Evolutionary conservation across 148 eudicot species (phyloP).

Genomic region (Camellia granthamiana): DNA sequence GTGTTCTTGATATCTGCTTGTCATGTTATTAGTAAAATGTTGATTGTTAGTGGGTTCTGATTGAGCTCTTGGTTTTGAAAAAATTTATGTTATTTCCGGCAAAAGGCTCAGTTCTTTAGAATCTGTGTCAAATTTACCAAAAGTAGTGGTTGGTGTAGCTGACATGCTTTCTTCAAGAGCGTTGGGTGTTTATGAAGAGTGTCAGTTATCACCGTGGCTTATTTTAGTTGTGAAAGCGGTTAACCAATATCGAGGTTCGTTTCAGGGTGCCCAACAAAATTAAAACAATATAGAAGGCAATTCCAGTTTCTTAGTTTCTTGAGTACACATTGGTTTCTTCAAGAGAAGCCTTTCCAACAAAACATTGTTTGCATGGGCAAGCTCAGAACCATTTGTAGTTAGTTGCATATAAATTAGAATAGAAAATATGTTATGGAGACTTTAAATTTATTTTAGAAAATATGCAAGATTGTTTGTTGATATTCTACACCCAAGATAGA

Average conservation of each 20-base stretch:
- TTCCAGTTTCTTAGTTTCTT: not conserved
- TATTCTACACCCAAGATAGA: not conserved
- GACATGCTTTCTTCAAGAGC: not conserved
- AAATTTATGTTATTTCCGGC: not conserved
- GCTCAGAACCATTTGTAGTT: not conserved
- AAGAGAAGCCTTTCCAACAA: not conserved
- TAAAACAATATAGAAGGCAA: not conserved
- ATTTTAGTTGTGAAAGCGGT: not conserved
- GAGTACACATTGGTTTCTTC: not conserved
- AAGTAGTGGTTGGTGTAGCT: not conserved
- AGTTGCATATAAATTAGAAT: not conserved
- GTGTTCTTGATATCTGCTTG: not conserved
- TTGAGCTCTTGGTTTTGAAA: not conserved
- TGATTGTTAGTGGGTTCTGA: not conserved
- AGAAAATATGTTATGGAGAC: not conserved
- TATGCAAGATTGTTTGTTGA: not conserved
- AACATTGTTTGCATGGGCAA: not conserved
- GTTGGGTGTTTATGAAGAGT: not conserved
- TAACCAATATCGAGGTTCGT: not conserved
- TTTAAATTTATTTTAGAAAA: not conserved
- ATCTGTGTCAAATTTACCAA: not conserved
- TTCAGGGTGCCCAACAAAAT: not conserved
- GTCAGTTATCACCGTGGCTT: not conserved
- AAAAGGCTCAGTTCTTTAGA: not conserved
- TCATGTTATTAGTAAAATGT: not conserved